phyloP scores from a whole-genome alignment of 2,329 filamentous ascomycete genomes.

The Plenodomus tracheiphilus region DNA sequence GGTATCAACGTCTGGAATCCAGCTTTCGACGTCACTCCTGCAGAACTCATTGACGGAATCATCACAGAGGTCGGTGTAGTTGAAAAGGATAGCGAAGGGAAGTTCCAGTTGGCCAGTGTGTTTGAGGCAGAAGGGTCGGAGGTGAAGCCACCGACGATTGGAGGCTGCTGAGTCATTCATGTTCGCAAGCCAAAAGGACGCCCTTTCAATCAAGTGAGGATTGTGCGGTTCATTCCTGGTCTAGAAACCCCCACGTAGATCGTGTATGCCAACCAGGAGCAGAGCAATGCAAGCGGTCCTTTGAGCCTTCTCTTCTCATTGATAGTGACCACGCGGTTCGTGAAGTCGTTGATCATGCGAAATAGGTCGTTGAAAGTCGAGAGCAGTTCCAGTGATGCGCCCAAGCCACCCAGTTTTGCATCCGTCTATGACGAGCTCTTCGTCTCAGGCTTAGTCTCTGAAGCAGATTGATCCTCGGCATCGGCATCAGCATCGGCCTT shows the following conservation, averaged over 20 bases:
- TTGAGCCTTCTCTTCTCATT: background rate
- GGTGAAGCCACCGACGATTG: constrained; percentile 38
- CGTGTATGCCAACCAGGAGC: too few species aligned
- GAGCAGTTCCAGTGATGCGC: background rate
- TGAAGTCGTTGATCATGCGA: too few species aligned
- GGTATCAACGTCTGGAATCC: constrained; percentile 93
- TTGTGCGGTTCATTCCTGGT: background rate
- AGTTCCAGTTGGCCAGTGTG: constrained; percentile 62
- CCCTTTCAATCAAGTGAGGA: background rate
- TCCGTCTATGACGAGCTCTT: background rate
- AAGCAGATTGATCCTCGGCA: background rate
- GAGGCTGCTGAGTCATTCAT: constrained; percentile 27
- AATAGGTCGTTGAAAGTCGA: too few species aligned
- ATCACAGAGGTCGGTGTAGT: constrained; percentile 91
- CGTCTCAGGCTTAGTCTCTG: background rate
- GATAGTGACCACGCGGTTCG: too few species aligned
- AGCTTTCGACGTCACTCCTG: constrained; percentile 92
- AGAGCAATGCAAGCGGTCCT: too few species aligned
- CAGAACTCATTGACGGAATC: constrained; percentile 85
- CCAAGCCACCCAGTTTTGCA: background rate
- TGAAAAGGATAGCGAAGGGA: constrained; percentile 71
- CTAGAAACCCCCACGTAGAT: background rate
- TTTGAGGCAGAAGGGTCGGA: constrained; percentile 38
- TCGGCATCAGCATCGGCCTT: constrained; percentile 12
- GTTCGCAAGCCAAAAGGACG: background rate